Evolutionary conservation across 2,329 filamentous ascomycete species (phyloP).

Genomic region (Ceratocystis lukuohia): DNA sequence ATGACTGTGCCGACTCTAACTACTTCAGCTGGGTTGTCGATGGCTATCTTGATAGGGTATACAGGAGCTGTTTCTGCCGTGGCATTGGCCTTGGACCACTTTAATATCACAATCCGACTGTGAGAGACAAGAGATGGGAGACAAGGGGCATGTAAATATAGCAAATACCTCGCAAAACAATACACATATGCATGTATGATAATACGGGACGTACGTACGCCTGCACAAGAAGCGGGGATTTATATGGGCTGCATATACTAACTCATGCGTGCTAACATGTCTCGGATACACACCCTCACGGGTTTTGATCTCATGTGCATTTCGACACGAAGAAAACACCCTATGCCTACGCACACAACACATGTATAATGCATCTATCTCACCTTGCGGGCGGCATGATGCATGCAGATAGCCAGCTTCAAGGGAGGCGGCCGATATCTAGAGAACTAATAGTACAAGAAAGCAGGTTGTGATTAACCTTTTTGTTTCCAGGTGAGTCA

Average conservation of each 20-base stretch:
- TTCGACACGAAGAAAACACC: neutral
- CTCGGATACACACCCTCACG: neutral
- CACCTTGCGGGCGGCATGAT: neutral
- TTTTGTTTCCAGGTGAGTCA: neutral
- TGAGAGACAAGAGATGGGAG: too few species aligned
- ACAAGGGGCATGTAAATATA: constrained; percentile 26
- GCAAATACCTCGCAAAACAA: neutral
- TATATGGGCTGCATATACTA: neutral
- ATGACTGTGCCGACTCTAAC: constrained; percentile 73
- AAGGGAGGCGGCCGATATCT: neutral
- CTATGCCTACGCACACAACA: neutral
- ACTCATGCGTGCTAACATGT: neutral
- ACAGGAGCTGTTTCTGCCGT: constrained; percentile 51
- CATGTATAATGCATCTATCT: too few species aligned
- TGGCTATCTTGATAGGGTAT: constrained; percentile 65
- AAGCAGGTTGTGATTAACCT: neutral
- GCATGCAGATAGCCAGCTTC: neutral
- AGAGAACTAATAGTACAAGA: neutral
- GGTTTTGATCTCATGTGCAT: neutral
- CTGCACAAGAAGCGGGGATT: neutral
- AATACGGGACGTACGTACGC: neutral
- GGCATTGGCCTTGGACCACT: constrained; percentile 53
- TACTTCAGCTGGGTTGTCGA: constrained; percentile 47
- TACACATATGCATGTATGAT: neutral
- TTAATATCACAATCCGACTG: constrained; percentile 57